These are phyloP conservation scores for Sherardia arvensis DNA, from an alignment of 257 asterid genomes.

Conservation along the genomic window DNA sequence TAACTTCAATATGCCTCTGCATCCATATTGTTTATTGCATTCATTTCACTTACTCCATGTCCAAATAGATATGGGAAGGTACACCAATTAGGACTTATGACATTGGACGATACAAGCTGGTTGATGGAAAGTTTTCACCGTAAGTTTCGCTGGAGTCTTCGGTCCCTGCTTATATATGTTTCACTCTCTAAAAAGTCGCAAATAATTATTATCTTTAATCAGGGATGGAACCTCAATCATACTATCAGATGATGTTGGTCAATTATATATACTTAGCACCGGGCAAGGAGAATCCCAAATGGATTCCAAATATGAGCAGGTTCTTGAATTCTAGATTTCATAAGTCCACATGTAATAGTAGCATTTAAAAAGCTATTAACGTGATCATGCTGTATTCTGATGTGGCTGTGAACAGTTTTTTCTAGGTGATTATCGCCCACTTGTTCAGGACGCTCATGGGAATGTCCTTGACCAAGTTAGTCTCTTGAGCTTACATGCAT, in stretches of 20 bases:
- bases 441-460: constrained; percentile 69
- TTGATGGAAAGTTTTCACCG: constrained; percentile 96
- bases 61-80: constrained; percentile 87
- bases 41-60: constrained; percentile 8
- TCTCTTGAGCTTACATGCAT: neutral
- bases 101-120: constrained; percentile 83
- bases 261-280: constrained; percentile 80
- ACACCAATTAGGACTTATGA: constrained; percentile 71
- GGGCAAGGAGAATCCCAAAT: constrained; percentile 97
- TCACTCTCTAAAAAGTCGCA: neutral
- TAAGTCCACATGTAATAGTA: neutral
- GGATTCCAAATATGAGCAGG: constrained; percentile 94
- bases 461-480: constrained; percentile 89
- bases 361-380: neutral
- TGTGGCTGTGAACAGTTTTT: constrained; percentile 60
- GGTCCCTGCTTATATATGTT: neutral
- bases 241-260: constrained; percentile 97
- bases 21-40: neutral
- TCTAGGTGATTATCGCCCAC: constrained; percentile 97
- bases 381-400: constrained; percentile 17
- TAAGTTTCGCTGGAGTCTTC: constrained; percentile 30
- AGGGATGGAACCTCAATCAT: constrained; percentile 99
- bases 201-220: constrained; percentile 1
- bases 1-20: neutral
- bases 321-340: constrained; percentile 5